Evolutionary conservation across 352 stramenopile genomes (phyloP), one percentile per base, ranked within the genome.

Genomic region (Elongisporangium prolatum): DNA sequence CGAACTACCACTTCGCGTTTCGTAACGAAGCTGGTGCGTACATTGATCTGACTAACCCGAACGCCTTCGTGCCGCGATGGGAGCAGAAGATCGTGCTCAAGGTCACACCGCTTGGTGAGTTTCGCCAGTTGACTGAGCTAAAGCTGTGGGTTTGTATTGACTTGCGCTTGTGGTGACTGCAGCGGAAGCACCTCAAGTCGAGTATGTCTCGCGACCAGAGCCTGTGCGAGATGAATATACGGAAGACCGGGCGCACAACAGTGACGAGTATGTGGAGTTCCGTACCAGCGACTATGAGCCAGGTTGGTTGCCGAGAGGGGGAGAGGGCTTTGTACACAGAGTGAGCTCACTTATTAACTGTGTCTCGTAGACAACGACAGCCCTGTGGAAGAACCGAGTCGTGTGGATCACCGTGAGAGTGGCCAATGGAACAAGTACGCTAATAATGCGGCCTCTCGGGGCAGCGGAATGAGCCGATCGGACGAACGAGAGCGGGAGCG

Each of bases 1-100:
- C 56, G 21, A 69, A 64, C 40, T 92, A 78, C 59, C 83, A 92
- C 59, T 95, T 93, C 50, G 69, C 80, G 20, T 95, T 95, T 62
- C 77, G 75, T 37, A 87, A 88, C 60, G 69, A 89, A 11, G 67
- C 79, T 11, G 83, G 81, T 22, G 68, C 83, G 21, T 93, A 74
- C 57, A 57, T 92, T 17, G 80, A 91, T 54, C 71, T 93, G 25
- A 88, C 76, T 0, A 89, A 91, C 59, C 83, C 83, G 25, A 71
- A 72, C 49, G 80, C 81, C 2, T 56, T 75, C 34, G 78, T 95
- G 56, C 83, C 84, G 16, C 74, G 74, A 49, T 84, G 71, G 49
- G 80, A 78, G 1, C 76, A 72, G 56, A 92, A 88, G 65, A 90
- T 95, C 56, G 48, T 91, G 25, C 77, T 82, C 22, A 77, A 80